Evolutionary conservation across 2,329 filamentous ascomycete genomes (phyloP), one percentile per base, ranked within the genome.

Genomic region (Fusarium austroafricanum): DNA sequence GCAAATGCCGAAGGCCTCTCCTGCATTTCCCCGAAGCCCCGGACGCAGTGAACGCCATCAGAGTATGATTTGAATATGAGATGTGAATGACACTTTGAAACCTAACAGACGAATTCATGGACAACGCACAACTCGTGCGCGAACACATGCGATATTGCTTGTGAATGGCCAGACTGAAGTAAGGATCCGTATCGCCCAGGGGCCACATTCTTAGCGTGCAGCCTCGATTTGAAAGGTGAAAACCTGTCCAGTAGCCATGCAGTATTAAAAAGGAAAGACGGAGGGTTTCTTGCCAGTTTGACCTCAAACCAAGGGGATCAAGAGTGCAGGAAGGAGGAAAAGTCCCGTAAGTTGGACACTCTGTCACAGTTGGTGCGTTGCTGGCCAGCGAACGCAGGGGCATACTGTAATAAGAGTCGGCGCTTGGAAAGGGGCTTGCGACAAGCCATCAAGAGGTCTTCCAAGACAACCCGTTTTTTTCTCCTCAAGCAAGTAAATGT

Each of bases 101-200:
- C n/a, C 29, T 18, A 35, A 54, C 29, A 29, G 38, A 20, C 17
- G 31, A 17, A 39, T 61, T 61, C 49, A 55, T 20, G 18, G 18
- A 35, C 12, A 50, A 47, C 35, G 26, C 53, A 59, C 38, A 61
- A 61, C 55, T 53, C 52, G 45, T 55, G 58, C 47, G 35, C 29
- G 40, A 57, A 66, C 47, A 67, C 46, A 61, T 66, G 50, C 50
- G 51, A 70, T 67, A 35, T 44, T 61, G 52, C 29, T 55, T 18
- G 52, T 61, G 61, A 63, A 68, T 65, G 68, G 57, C 47, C 53
- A 59, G 39, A 55, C 57, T 65, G 49, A 46, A 50, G 53, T 45
- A 47, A 55, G 53, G 67, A 69, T 58, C 52, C 67, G 59, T 35
- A 70, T 65, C 50, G 67, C 52, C 55, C 58, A 58, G 60, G 61